Evolutionary conservation across 1,284 basidiomycete species (phyloP).

Genomic region (Fomes fomentarius): DNA sequence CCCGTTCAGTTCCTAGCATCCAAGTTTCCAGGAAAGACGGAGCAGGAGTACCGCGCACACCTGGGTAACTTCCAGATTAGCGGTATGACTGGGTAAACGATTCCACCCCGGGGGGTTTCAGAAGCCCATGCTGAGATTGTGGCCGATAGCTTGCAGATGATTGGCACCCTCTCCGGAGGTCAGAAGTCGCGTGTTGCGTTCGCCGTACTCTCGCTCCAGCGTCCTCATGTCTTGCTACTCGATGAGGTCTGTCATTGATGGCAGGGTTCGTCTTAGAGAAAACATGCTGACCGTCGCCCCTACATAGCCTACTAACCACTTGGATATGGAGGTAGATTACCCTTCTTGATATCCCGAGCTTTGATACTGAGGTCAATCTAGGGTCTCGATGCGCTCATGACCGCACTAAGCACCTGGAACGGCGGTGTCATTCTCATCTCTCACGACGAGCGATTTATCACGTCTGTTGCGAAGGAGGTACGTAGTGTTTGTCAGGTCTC

Average conservation of each 20-base stretch:
- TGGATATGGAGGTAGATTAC: slow-evolving; percentile 83
- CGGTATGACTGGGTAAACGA: slow-evolving; percentile 83
- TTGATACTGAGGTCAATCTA: slow-evolving; percentile 26
- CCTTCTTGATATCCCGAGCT: too few relatives aligned
- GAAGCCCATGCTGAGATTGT: neutral
- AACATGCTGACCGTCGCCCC: neutral
- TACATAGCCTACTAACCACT: slow-evolving; percentile 89
- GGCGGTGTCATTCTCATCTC: slow-evolving; percentile 96
- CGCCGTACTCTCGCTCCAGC: slow-evolving; percentile 86
- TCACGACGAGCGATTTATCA: slow-evolving; percentile 94
- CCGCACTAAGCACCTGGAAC: slow-evolving; percentile 88
- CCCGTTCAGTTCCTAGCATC: slow-evolving; percentile 93
- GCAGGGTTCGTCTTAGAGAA: neutral
- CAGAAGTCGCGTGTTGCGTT: slow-evolving; percentile 98
- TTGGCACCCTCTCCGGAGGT: slow-evolving; percentile 90
- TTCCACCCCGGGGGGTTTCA: neutral
- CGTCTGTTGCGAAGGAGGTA: slow-evolving; percentile 79
- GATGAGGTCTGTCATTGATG: slow-evolving; percentile 68
- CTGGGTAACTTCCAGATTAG: slow-evolving; percentile 99
- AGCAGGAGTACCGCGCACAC: slow-evolving; percentile 95
- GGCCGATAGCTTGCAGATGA: slow-evolving; percentile 64
- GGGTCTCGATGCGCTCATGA: slow-evolving; percentile 96
- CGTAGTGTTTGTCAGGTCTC: neutral
- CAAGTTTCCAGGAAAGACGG: slow-evolving; percentile 92
- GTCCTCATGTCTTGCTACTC: slow-evolving; percentile 86